phyloP scores from a whole-genome alignment of 1,284 basidiomycete genomes.

The Leccinum angustisporum region DNA sequence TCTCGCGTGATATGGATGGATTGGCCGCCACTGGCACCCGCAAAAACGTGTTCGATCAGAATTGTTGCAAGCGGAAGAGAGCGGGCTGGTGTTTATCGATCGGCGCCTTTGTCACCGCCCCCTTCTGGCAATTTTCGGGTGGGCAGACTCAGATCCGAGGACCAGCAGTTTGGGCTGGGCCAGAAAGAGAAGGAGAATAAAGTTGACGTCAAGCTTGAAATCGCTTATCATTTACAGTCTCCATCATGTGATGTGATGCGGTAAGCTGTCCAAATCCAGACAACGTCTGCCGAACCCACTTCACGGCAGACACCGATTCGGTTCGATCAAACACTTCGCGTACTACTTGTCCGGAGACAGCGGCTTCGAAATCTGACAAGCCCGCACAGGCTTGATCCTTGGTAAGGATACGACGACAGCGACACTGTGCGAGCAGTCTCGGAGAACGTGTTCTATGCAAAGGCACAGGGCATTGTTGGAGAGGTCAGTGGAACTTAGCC shows the following conservation, averaged over 20 bases:
- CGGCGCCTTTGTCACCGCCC: conserved; percentile 18
- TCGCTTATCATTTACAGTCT: conserved; percentile 18
- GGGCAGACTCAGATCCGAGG: conserved; percentile 26
- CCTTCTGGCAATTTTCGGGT: conserved; percentile 10
- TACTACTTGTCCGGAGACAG: conserved; percentile 10
- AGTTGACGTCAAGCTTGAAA: conserved; percentile 16
- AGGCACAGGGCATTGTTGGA: not conserved
- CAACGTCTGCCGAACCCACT: conserved; percentile 1
- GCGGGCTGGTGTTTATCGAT: conserved; percentile 33
- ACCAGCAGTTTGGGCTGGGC: conserved; percentile 14
- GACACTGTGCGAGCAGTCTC: not conserved
- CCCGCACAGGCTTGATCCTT: not conserved
- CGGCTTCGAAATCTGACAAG: conserved; percentile 2
- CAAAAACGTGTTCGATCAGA: conserved; percentile 9
- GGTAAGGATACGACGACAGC: not conserved
- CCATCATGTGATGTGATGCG: conserved; percentile 20
- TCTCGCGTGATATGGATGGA: conserved; percentile 22
- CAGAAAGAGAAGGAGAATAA: conserved; percentile 17
- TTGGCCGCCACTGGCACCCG: conserved; percentile 11
- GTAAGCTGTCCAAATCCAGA: conserved; percentile 2
- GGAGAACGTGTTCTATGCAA: not conserved
- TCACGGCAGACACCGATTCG: conserved; percentile 14
- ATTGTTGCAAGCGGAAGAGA: conserved; percentile 14
- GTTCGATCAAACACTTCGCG: conserved; percentile 24
- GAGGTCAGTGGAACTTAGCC: not conserved